Conservation (phyloP, 345 rosid species). For the Syzygium aqueum region DNA sequence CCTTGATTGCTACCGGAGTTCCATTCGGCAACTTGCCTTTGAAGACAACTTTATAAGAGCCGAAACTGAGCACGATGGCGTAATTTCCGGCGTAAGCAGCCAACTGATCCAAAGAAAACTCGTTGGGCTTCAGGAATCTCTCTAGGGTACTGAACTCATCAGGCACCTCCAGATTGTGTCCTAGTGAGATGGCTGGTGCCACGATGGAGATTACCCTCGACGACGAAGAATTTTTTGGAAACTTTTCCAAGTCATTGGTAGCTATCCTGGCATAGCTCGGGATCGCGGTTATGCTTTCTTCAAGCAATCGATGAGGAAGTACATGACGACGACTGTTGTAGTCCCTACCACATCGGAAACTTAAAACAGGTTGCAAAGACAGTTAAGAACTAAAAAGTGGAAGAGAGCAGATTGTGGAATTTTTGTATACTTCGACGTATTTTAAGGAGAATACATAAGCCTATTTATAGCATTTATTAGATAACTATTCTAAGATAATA, state of each 20-base stretch:
- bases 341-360: neutral
- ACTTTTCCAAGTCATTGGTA: neutral
- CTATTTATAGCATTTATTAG: no score
- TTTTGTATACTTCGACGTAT: no score
- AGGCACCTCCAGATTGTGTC: neutral
- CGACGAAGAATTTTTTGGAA: neutral
- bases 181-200: neutral
- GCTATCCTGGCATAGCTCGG: conserved; percentile 4
- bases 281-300: conserved; percentile 4
- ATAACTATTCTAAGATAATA: no score
- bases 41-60: conserved; percentile 8
- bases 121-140: conserved; percentile 12
- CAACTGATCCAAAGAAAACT: conserved; percentile 7
- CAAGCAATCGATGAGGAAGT: conserved; percentile 5
- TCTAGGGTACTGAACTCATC: conserved; percentile 3
- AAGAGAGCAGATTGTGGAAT: no score
- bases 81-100: neutral
- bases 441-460: no score
- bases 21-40: neutral
- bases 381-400: no score
- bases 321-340: conserved; percentile 2
- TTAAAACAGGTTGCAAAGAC: neutral
- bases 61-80: neutral
- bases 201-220: neutral
- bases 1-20: neutral